A percentile compares a stretch with the other conserved stretches of the same genome.
Conservation (phyloP, 1,139 yeast genomes). For the Hyphopichia fennica region DNA sequence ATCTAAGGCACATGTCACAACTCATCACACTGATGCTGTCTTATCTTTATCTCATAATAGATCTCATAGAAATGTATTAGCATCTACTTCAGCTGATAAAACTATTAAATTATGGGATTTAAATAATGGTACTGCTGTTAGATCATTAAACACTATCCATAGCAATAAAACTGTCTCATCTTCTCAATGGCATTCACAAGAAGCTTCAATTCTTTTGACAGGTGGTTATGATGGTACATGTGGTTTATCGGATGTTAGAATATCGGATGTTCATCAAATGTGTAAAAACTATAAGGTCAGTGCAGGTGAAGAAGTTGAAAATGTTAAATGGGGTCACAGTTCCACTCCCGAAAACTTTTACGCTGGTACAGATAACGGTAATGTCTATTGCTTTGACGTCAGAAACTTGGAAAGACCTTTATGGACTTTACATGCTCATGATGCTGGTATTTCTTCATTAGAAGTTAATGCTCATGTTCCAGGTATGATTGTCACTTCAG, state of each 20-base stretch:
- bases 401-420: constrained; percentile 68
- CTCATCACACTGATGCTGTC: constrained; percentile 94
- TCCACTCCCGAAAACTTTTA: constrained; percentile 64
- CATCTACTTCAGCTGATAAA: constrained; percentile 93
- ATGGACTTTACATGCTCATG: constrained; percentile 98
- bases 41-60: constrained; percentile 83
- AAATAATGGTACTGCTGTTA: constrained; percentile 69
- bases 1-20: constrained; percentile 54
- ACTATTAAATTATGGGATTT: constrained; percentile 97
- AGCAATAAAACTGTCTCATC: constrained; percentile 75
- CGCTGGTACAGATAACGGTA: constrained; percentile 93
- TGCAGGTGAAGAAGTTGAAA: constrained; percentile 78
- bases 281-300: constrained; percentile 65
- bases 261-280: constrained; percentile 59
- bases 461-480: constrained; percentile 67
- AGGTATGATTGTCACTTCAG: constrained; percentile 81
- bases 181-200: constrained; percentile 80
- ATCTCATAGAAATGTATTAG: constrained; percentile 79
- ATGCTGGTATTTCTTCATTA: constrained; percentile 84
- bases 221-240: constrained; percentile 91
- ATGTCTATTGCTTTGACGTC: constrained; percentile 84
- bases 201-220: constrained; percentile 77
- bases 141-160: constrained; percentile 63
- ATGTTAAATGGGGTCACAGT: constrained; percentile 63
- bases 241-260: constrained; percentile 81